Percentiles rank a stretch among this genome's conserved stretches.
These are phyloP conservation scores for Pichia nakasei DNA, from an alignment of 805 yeast species.

Conservation along the genomic window DNA sequence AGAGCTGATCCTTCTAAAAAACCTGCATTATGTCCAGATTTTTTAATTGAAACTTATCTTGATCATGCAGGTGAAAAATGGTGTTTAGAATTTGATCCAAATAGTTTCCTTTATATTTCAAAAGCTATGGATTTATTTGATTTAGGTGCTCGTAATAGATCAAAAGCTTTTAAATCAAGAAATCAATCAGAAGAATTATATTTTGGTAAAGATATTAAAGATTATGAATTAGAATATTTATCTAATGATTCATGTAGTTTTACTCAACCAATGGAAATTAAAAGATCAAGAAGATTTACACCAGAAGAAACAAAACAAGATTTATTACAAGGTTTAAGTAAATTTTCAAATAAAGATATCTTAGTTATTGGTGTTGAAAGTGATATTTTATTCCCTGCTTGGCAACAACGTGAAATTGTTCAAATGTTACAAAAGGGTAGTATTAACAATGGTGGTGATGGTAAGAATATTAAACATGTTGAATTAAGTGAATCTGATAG, in stretches of 20 bases:
- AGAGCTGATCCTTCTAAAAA: constrained; percentile 69
- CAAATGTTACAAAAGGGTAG: constrained; percentile 40
- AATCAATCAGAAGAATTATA: constrained; percentile 27
- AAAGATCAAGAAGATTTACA: constrained; percentile 37
- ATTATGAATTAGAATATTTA: constrained; percentile 22
- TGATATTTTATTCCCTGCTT: constrained; percentile 83
- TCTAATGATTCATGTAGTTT: constrained; percentile 30
- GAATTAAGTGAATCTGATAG: constrained; percentile 74
- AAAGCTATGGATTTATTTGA: constrained; percentile 96
- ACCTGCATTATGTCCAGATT: constrained; percentile 91
- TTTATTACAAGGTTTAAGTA: constrained; percentile 53
- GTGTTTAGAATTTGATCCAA: constrained; percentile 84
- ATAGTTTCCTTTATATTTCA: constrained; percentile 76
- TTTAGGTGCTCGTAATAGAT: constrained; percentile 44
- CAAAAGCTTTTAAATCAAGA: constrained; percentile 35
- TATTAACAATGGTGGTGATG: constrained; percentile 28
- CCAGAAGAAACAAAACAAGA: constrained; percentile 53
- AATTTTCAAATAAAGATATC: constrained; percentile 54
- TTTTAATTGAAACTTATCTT: constrained; percentile 81
- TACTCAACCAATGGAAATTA: constrained; percentile 43
- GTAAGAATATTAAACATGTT: constrained; percentile 43
- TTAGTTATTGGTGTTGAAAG: constrained; percentile 88
- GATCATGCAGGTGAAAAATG: constrained; percentile 96
- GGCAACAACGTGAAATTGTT: constrained; percentile 86
- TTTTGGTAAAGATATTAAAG: constrained; percentile 20